phyloP scores from a whole-genome alignment of 2,329 filamentous ascomycete genomes.

The Xylariales sp. region DNA sequence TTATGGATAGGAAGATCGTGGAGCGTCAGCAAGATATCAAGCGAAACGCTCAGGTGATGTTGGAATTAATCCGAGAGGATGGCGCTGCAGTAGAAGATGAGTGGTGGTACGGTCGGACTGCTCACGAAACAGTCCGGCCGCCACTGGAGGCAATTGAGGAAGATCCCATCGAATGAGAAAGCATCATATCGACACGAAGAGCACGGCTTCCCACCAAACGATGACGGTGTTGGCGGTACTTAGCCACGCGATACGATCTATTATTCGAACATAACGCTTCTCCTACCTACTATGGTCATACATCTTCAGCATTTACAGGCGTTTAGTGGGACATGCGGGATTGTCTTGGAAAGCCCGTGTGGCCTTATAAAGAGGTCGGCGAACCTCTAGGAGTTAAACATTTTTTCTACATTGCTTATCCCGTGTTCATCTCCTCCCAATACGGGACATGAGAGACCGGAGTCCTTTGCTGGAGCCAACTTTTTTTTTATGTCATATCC shows the following conservation, averaged over 20 bases:
- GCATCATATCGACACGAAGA: slow-evolving; percentile 10
- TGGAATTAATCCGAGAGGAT: slow-evolving; percentile 61
- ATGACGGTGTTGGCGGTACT: too few relatives aligned
- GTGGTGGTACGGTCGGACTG: slow-evolving; percentile 55
- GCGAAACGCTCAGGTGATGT: slow-evolving; percentile 57
- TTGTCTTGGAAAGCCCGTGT: not conserved
- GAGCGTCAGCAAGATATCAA: slow-evolving; percentile 56
- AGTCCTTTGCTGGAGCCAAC: too few relatives aligned
- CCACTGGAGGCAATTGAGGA: slow-evolving; percentile 48
- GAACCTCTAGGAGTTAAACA: slow-evolving; percentile 12
- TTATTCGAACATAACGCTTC: slow-evolving; percentile 5
- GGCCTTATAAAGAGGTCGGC: slow-evolving; percentile 7
- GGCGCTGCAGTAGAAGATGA: slow-evolving; percentile 56
- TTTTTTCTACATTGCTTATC: slow-evolving; percentile 9
- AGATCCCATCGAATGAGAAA: slow-evolving; percentile 35
- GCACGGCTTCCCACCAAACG: slow-evolving; percentile 4
- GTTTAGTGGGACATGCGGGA: slow-evolving; percentile 13
- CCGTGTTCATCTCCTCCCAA: too few relatives aligned
- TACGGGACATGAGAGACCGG: too few relatives aligned
- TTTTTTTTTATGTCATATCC: too few relatives aligned
- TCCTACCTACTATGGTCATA: slow-evolving; percentile 2
- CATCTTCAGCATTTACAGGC: slow-evolving; percentile 23
- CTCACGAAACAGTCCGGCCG: slow-evolving; percentile 51
- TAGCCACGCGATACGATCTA: not conserved
- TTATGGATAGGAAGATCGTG: slow-evolving; percentile 56